Evolutionary conservation across 163 green algal genomes (phyloP), one percentile per base, ranked within the genome.

Genomic region (Scenedesmus sp.): DNA sequence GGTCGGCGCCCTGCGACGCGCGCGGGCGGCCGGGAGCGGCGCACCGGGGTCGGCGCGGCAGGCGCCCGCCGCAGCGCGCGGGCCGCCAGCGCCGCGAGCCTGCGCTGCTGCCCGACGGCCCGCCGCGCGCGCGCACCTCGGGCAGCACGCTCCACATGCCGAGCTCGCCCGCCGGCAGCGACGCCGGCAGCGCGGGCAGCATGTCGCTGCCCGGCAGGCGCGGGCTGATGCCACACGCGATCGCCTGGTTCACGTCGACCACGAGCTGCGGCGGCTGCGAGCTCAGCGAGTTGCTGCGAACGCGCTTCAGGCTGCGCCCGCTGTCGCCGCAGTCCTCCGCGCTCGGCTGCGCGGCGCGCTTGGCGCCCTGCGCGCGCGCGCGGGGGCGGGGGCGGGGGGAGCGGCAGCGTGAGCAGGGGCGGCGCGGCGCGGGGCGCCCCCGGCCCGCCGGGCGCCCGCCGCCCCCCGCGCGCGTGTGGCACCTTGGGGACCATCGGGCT

Each of bases 401-500:
- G n/a, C n/a, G n/a, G n/a, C n/a, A n/a, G n/a, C n/a, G n/a, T n/a
- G n/a, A n/a, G n/a, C n/a, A n/a, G n/a, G n/a, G n/a, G n/a, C n/a
- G n/a, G n/a, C n/a, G n/a, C n/a, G n/a, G n/a, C n/a, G n/a, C n/a
- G n/a, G n/a, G n/a, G n/a, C n/a, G n/a, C n/a, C n/a, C n/a, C n/a
- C n/a, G n/a, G n/a, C n/a, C n/a, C n/a, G n/a, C n/a, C n/a, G n/a
- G n/a, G n/a, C n/a, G n/a, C n/a, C n/a, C n/a, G n/a, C n/a, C n/a
- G n/a, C n/a, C n/a, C n/a, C n/a, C n/a, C n/a, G n/a, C n/a, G n/a
- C n/a, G n/a, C n/a, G n/a, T n/a, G n/a, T n/a, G n/a, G 39, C 18
- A 76, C 67, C 67, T 76, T 64, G 67, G 50, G 53, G 34, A 65
- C 18, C n/a, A 65, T 9, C 3, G 51, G 67, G 51, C 67, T 65